Conservation (phyloP, 202 grass and related monocot genomes). For the Carex arenaria region DNA sequence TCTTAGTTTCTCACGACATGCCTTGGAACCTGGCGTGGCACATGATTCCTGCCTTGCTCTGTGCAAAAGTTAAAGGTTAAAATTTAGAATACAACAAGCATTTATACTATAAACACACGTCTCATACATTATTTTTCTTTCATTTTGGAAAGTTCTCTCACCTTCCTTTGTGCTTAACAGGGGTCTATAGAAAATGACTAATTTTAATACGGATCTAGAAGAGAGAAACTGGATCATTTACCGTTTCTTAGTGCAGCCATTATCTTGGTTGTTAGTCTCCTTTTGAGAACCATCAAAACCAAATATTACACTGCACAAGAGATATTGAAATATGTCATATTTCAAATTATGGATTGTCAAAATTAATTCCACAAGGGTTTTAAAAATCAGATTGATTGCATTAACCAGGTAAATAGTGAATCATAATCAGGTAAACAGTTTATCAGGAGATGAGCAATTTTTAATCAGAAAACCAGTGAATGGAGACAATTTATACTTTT, state of each 20-base stretch:
- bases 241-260: constrained; percentile 58
- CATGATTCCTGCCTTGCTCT: constrained; percentile 68
- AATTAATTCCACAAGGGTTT: neutral
- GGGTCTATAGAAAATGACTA: neutral
- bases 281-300: constrained; percentile 60
- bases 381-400: neutral
- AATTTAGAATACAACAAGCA: neutral
- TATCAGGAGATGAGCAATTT: neutral
- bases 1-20: constrained; percentile 87
- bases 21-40: constrained; percentile 69
- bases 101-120: no score
- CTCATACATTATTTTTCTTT: no score
- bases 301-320: constrained; percentile 58
- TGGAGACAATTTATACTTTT: neutral
- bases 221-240: neutral
- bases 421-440: neutral
- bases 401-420: neutral
- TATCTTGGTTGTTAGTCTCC: constrained; percentile 40
- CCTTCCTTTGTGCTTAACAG: neutral
- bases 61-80: neutral
- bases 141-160: neutral
- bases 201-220: neutral
- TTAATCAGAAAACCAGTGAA: neutral
- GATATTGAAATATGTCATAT: neutral
- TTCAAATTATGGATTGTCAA: constrained; percentile 1